Conservation (phyloP, 1,139 yeast genomes). For the Saccharomyces hybrid region DNA sequence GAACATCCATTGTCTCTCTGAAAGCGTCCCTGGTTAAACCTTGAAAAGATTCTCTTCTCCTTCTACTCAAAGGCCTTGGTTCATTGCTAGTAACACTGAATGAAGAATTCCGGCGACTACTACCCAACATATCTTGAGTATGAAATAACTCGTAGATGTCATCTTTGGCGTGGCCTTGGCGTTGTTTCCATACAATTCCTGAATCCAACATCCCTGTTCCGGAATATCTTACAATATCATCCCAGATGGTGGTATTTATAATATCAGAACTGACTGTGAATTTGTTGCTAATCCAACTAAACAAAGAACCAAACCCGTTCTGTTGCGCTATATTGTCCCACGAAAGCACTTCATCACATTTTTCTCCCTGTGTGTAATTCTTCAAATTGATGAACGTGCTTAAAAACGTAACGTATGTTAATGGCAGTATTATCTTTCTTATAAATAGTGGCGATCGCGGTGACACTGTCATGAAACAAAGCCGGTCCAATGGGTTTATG, state of each 20-base stretch:
- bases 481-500: slow-evolving; percentile 25
- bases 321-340: slow-evolving; percentile 15
- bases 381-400: slow-evolving; percentile 13
- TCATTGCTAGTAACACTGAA: slow-evolving; percentile 4
- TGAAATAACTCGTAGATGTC: slow-evolving; percentile 15
- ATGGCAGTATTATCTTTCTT: slow-evolving; percentile 21
- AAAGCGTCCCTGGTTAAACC: slow-evolving; percentile 2
- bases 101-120: slow-evolving; percentile 2
- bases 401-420: slow-evolving; percentile 18
- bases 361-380: slow-evolving; percentile 9
- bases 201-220: slow-evolving; percentile 18
- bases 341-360: slow-evolving; percentile 10
- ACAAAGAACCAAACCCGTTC: slow-evolving; percentile 13
- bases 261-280: slow-evolving; percentile 12
- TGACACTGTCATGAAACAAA: slow-evolving; percentile 21
- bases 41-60: slow-evolving; percentile 4
- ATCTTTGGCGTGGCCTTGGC: slow-evolving; percentile 15
- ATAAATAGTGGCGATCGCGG: slow-evolving; percentile 20
- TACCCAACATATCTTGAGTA: slow-evolving; percentile 7
- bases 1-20: slow-evolving; percentile 12
- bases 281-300: slow-evolving; percentile 13
- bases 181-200: slow-evolving; percentile 24
- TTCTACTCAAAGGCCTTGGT: slow-evolving; percentile 1
- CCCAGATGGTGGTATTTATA: slow-evolving; percentile 11
- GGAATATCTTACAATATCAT: slow-evolving; percentile 13